These are phyloP conservation scores for Pueraria montana DNA, from an alignment of 306 rosid species.

Conservation along the genomic window DNA sequence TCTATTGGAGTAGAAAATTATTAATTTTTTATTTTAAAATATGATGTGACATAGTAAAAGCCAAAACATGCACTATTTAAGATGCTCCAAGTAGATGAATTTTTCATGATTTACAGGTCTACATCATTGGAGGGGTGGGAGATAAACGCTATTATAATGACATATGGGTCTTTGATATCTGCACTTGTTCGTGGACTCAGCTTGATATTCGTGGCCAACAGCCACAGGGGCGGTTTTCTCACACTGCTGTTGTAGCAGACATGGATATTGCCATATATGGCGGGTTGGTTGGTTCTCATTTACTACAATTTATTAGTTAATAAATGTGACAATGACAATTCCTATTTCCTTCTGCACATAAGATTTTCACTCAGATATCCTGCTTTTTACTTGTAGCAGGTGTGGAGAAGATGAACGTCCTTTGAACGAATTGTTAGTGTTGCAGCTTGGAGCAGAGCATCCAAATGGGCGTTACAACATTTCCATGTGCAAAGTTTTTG, in stretches of 20 bases:
- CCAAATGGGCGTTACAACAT: constrained; percentile 69
- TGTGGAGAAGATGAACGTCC: constrained; percentile 99
- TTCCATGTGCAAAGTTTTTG: constrained; percentile 81
- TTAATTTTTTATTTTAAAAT: no score
- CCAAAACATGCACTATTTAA: background rate
- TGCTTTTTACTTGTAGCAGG: constrained; percentile 56
- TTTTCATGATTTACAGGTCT: constrained; percentile 63
- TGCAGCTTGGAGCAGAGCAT: constrained; percentile 87
- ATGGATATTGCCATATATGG: constrained; percentile 82
- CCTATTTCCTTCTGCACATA: background rate
- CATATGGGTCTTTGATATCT: constrained; percentile 86
- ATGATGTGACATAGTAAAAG: no score
- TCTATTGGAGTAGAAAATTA: no score
- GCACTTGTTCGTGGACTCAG: constrained; percentile 80
- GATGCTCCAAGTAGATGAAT: constrained; percentile 11
- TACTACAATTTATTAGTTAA: background rate
- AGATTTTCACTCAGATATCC: no score
- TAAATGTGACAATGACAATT: constrained; percentile 24
- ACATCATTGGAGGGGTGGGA: constrained; percentile 94
- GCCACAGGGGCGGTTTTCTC: constrained; percentile 96
- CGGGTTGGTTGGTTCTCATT: constrained; percentile 65
- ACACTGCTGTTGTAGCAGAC: constrained; percentile 83
- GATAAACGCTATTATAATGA: constrained; percentile 86
- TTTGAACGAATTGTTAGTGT: constrained; percentile 78
- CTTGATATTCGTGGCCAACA: constrained; percentile 77